Conservation (phyloP, 495 filamentous ascomycete species). For the Cudoniella acicularis region DNA sequence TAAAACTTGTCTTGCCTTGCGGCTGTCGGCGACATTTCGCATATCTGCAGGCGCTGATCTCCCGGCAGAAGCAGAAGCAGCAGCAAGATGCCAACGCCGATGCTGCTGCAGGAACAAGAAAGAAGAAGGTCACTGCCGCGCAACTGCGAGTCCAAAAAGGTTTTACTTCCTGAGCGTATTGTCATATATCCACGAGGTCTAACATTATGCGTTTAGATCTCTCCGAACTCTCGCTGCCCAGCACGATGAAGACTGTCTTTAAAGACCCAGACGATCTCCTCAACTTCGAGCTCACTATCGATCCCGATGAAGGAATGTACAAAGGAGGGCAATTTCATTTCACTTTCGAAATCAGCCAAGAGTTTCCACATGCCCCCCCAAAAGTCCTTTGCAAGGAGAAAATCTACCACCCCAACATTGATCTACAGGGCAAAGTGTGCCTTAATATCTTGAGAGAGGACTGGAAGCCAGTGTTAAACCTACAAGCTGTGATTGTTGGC, state of each 20-base stretch:
- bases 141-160: slow-evolving; percentile 96
- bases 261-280: slow-evolving; percentile 95
- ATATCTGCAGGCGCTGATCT: slow-evolving; percentile 13
- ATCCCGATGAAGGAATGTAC: slow-evolving; percentile 98
- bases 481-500: slow-evolving; percentile 95
- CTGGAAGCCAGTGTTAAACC: slow-evolving; percentile 96
- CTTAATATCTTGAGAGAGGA: slow-evolving; percentile 95
- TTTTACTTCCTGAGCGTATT: slow-evolving; percentile 28
- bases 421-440: slow-evolving; percentile 96
- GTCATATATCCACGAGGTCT: not conserved
- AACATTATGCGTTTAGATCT: slow-evolving; percentile 60
- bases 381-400: slow-evolving; percentile 98
- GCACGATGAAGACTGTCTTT: slow-evolving; percentile 90
- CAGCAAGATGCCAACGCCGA: slow-evolving; percentile 82
- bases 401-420: slow-evolving; percentile 99
- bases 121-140: slow-evolving; percentile 97
- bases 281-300: slow-evolving; percentile 89
- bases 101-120: slow-evolving; percentile 62
- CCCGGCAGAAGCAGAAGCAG: slow-evolving; percentile 82
- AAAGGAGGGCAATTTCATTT: slow-evolving; percentile 86
- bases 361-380: slow-evolving; percentile 95
- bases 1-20: not conserved
- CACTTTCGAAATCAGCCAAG: slow-evolving; percentile 85
- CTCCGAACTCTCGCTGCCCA: slow-evolving; percentile 82
- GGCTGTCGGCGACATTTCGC: not conserved